phyloP scores from a whole-genome alignment of 495 filamentous ascomycete genomes.

The Aspergillus carlsbadensis region DNA sequence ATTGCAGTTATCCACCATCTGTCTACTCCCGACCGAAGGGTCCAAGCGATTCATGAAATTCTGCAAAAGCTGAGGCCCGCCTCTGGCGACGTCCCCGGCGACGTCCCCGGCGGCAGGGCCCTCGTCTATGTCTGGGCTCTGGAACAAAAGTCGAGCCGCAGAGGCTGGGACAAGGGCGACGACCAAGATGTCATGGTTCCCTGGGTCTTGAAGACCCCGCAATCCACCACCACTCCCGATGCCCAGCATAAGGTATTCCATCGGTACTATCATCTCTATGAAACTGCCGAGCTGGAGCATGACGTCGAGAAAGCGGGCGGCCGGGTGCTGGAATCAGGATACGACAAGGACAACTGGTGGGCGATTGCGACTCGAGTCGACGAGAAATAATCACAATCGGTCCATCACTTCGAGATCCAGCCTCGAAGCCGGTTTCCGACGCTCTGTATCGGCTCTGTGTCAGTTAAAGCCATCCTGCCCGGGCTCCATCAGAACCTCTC shows the following conservation, averaged over 20 bases:
- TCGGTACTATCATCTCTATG: conserved; percentile 94
- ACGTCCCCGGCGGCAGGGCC: conserved; percentile 55
- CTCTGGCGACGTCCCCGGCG: conserved; percentile 23
- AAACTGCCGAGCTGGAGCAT: conserved; percentile 79
- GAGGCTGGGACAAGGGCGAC: conserved; percentile 87
- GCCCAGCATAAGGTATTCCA: conserved; percentile 57
- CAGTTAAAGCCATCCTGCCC: conserved; percentile 4
- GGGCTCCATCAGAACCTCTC: conserved; percentile 12
- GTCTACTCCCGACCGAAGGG: conserved; percentile 73
- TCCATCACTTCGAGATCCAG: conserved; percentile 33
- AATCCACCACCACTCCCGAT: conserved; percentile 11
- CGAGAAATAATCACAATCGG: conserved; percentile 13
- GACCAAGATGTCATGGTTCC: conserved; percentile 95
- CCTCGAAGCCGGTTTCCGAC: conserved; percentile 27
- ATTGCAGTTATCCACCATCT: conserved; percentile 95
- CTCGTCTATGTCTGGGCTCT: conserved; percentile 96
- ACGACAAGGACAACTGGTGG: conserved; percentile 99
- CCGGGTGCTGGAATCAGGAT: conserved; percentile 73
- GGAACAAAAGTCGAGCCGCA: conserved; percentile 83
- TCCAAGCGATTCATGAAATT: conserved; percentile 70
- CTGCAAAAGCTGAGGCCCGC: conserved; percentile 61
- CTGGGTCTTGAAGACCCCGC: conserved; percentile 69
- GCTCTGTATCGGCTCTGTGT: not conserved
- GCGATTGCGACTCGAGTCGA: conserved; percentile 53
- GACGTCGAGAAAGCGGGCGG: conserved; percentile 78